Base-by-base conservation (phyloP, 768 basidiomycete genomes). In the Termitomyces sp. region DNA sequence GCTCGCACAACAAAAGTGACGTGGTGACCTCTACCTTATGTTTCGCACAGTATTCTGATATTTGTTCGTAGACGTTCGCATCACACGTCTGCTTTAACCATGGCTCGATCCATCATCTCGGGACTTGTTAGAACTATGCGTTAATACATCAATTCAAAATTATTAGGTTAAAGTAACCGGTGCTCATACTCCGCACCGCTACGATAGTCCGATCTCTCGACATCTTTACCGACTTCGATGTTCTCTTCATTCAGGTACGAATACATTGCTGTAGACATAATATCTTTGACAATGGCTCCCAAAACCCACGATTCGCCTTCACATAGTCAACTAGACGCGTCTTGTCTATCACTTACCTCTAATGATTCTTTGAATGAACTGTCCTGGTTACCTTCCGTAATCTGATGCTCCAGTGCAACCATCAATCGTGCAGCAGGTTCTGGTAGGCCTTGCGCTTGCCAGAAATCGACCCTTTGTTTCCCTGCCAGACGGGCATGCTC, bases 241-340 rank as follows among this genome's bases (percentile, higher is more conserved):
- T 8, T 43, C 9, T 43, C 43, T 43, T 43, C 17, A 11, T 31
- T 63, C 61, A 31, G 3, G 8, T 34, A 51, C 32, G 5, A n/a
- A 9, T 17, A n/a, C 32, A n/a, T 25, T 25, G 59, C 0, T n/a
- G 17, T 1, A 34, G 10, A n/a, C 0, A 52, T 52, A 1, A 32
- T 20, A 7, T 52, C 36, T 52, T 52, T 1, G 12, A 12, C 4
- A 17, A 34, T 17, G 25, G 25, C 8, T 40, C 52, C 50, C 42
- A 58, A 58, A 58, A 8, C 14, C 20, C 38, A 20, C 20, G 48
- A 50, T 49, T 48, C 25, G 5, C 48, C 29, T 58, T 50, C n/a
- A 58, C 57, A n/a, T 54, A 60, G 20, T 60, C 53, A 42, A 20
- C 29, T 14, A 60, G 31, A 15, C 36, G 53, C 11, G 36, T 55